phyloP scores from a whole-genome alignment of 2,329 filamentous ascomycete genomes.

The Calonectria multiphialidica region DNA sequence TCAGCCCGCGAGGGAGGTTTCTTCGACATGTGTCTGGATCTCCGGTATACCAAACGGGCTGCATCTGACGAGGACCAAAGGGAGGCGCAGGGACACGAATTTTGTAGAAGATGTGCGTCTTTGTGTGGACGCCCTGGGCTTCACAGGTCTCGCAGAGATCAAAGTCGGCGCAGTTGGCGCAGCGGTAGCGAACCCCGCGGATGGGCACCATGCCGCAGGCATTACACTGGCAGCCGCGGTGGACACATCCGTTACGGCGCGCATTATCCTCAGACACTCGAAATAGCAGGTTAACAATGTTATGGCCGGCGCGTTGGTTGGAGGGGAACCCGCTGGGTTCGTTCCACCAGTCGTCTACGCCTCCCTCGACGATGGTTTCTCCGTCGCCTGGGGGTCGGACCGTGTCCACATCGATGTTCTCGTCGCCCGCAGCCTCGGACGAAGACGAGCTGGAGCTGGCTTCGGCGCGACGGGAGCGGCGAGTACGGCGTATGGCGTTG shows the following conservation, averaged over 20 bases:
- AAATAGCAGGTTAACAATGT: slow-evolving; percentile 87
- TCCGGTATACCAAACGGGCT: slow-evolving; percentile 89
- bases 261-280: slow-evolving; percentile 95
- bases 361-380: slow-evolving; percentile 55
- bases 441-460: slow-evolving; percentile 57
- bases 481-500: slow-evolving; percentile 72
- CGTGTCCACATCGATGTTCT: slow-evolving; percentile 54
- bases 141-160: slow-evolving; percentile 97
- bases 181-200: slow-evolving; percentile 91
- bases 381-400: slow-evolving; percentile 48
- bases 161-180: slow-evolving; percentile 95
- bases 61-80: slow-evolving; percentile 83
- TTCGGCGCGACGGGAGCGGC: slow-evolving; percentile 50
- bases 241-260: slow-evolving; percentile 87
- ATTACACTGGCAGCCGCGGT: slow-evolving; percentile 93
- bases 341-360: slow-evolving; percentile 66
- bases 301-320: slow-evolving; percentile 74
- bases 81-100: slow-evolving; percentile 90
- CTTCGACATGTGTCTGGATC: slow-evolving; percentile 80
- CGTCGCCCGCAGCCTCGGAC: slow-evolving; percentile 57
- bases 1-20: slow-evolving; percentile 75
- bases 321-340: slow-evolving; percentile 55
- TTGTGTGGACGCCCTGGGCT: slow-evolving; percentile 80
- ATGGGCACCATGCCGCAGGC: slow-evolving; percentile 90
- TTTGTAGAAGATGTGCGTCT: slow-evolving; percentile 97